Conservation (phyloP, 2,329 filamentous ascomycete species). For the Periconia sp. region DNA sequence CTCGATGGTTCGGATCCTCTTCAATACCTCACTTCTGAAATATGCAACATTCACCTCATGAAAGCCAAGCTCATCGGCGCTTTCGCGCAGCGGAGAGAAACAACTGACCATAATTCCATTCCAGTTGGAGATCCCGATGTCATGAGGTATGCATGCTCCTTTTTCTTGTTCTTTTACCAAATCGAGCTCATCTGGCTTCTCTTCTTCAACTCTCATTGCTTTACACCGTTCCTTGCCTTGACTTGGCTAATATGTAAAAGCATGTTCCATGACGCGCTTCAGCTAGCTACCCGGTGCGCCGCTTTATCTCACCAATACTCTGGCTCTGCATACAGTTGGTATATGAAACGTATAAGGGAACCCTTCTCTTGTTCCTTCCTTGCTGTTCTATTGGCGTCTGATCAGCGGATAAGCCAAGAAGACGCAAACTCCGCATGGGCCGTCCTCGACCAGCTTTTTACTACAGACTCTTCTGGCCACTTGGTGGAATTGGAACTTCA, state of each 20-base stretch:
- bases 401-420: slow-evolving; percentile 11
- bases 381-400: slow-evolving; percentile 15
- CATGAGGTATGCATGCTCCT: slow-evolving; percentile 18
- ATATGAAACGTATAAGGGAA: slow-evolving; percentile 19
- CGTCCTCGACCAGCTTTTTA: slow-evolving; percentile 25
- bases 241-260: slow-evolving; percentile 11
- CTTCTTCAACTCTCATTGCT: no score
- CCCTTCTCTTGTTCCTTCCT: slow-evolving; percentile 23
- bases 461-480: slow-evolving; percentile 10
- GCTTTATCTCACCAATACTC: slow-evolving; percentile 20
- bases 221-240: no score
- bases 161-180: not conserved
- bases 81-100: slow-evolving; percentile 18
- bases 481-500: slow-evolving; percentile 13
- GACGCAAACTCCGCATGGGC: slow-evolving; percentile 15
- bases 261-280: slow-evolving; percentile 23
- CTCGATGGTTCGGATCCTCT: slow-evolving; percentile 17
- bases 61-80: slow-evolving; percentile 20
- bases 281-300: slow-evolving; percentile 15
- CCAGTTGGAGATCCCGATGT: slow-evolving; percentile 13
- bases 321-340: slow-evolving; percentile 22
- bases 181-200: not conserved
- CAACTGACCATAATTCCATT: slow-evolving; percentile 2
- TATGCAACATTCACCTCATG: slow-evolving; percentile 16
- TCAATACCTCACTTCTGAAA: slow-evolving; percentile 17